phyloP scores from a whole-genome alignment of 176 grass and related monocot genomes.

The Sorghum bicolor region DNA sequence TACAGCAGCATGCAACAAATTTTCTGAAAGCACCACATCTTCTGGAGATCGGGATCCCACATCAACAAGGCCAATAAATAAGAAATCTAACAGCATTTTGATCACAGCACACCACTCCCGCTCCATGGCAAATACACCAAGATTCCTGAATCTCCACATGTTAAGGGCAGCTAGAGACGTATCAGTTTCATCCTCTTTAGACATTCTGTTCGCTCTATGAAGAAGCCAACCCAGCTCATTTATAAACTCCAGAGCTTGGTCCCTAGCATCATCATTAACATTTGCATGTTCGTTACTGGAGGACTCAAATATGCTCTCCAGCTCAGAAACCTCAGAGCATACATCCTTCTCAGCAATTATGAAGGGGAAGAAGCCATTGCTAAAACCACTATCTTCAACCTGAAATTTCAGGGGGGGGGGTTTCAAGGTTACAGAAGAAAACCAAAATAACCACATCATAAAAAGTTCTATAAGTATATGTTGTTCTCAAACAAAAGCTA shows the following conservation, averaged over 20 bases:
- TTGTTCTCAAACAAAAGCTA: not conserved
- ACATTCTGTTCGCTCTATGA: conserved; percentile 53
- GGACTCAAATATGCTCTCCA: conserved; percentile 68
- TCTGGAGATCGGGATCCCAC: conserved; percentile 58
- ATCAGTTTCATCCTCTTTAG: conserved; percentile 31
- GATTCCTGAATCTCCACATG: conserved; percentile 64
- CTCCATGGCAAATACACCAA: conserved; percentile 73
- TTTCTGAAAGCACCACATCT: conserved; percentile 67
- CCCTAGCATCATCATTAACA: conserved; percentile 44
- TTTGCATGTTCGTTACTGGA: conserved; percentile 30
- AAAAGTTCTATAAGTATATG: not conserved
- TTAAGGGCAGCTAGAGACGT: conserved; percentile 32
- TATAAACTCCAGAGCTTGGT: conserved; percentile 80
- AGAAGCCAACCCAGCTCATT: conserved; percentile 97
- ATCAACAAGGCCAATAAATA: conserved; percentile 81
- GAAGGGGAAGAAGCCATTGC: conserved; percentile 87
- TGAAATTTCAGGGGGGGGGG: conserved; percentile 33
- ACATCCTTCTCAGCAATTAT: conserved; percentile 94
- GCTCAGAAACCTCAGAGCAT: conserved; percentile 82
- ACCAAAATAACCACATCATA: not conserved
- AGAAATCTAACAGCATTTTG: conserved; percentile 72
- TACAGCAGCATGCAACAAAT: conserved; percentile 73
- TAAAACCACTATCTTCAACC: conserved; percentile 88
- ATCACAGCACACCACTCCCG: conserved; percentile 84
- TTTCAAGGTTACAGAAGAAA: conserved; percentile 9